A percentile compares a stretch with the other conserved stretches of the same genome.
These are phyloP conservation scores for Dipteronia sinensis DNA, from an alignment of 345 rosid species.

Conservation along the genomic window DNA sequence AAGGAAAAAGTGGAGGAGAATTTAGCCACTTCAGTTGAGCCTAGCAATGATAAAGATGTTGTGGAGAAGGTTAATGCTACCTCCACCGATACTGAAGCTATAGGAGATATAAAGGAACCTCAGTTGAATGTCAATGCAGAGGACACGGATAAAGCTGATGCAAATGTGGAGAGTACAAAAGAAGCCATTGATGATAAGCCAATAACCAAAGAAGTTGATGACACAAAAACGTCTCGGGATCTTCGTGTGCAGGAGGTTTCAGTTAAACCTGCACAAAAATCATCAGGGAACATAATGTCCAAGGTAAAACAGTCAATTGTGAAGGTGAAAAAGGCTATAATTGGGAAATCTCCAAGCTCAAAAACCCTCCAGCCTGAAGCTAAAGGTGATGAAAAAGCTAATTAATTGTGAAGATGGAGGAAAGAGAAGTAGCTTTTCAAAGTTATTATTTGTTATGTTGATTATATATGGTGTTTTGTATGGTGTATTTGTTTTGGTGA, in stretches of 20 bases:
- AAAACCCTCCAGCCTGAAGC: constrained; percentile 50
- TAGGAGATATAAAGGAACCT: constrained; percentile 20
- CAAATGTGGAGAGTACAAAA: background rate
- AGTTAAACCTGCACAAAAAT: constrained; percentile 49
- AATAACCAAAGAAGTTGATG: constrained; percentile 33
- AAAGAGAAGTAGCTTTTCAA: background rate
- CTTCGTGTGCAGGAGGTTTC: constrained; percentile 42
- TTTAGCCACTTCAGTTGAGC: constrained; percentile 12
- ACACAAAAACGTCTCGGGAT: constrained; percentile 39
- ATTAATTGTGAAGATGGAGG: constrained; percentile 30
- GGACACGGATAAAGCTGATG: background rate
- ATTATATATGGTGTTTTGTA: background rate
- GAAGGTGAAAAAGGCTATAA: constrained; percentile 80
- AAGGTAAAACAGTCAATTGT: constrained; percentile 79
- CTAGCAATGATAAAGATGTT: constrained; percentile 16
- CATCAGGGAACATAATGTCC: constrained; percentile 63
- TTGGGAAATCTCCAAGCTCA: constrained; percentile 75
- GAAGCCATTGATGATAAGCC: constrained; percentile 23
- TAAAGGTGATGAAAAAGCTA: constrained; percentile 49
- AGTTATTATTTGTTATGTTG: constrained; percentile 9
- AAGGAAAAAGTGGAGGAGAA: constrained; percentile 4
- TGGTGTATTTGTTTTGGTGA: background rate
- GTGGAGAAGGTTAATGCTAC: constrained; percentile 16
- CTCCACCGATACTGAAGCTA: background rate
- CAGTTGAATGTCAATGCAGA: constrained; percentile 5